Percentiles rank a stretch among this genome's conserved stretches.
phyloP scores from a whole-genome alignment of 805 yeast genomes.

The Pichia occidentalis region DNA sequence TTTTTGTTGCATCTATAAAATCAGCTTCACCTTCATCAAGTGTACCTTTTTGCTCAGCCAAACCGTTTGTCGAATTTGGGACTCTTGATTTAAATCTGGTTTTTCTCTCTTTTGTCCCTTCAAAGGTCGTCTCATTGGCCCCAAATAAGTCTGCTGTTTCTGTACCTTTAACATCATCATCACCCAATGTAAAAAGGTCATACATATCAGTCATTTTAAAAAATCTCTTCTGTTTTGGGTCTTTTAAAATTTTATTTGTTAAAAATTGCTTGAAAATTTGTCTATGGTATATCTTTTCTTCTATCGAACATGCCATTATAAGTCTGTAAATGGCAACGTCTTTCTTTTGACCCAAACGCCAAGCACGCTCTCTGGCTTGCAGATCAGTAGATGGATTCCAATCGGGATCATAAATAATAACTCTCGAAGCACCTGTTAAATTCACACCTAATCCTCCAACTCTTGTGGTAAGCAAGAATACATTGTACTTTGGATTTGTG shows the following conservation, averaged over 20 bases:
- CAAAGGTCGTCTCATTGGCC: constrained; percentile 37
- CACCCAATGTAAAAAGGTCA: constrained; percentile 82
- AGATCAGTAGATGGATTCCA: constrained; percentile 98
- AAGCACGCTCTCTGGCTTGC: constrained; percentile 94
- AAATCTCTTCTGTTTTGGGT: constrained; percentile 89
- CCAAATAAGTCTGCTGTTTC: constrained; percentile 62
- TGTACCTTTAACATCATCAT: constrained; percentile 57
- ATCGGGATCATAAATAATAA: constrained; percentile 92
- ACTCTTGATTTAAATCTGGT: constrained; percentile 21
- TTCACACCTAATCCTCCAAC: constrained; percentile 97
- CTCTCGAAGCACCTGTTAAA: constrained; percentile 90
- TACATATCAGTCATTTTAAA: constrained; percentile 89
- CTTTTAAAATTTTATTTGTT: constrained; percentile 88
- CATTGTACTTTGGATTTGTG: constrained; percentile 43
- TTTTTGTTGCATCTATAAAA: constrained; percentile 52
- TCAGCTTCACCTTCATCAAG: constrained; percentile 58
- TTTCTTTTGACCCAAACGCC: constrained; percentile 92
- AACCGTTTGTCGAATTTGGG: constrained; percentile 9
- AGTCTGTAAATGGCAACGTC: constrained; percentile 87
- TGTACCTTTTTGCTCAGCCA: constrained; percentile 13
- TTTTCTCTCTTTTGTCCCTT: constrained; percentile 31
- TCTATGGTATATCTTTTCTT: constrained; percentile 93
- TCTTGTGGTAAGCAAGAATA: constrained; percentile 83
- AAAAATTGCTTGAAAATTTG: constrained; percentile 93
- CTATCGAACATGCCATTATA: constrained; percentile 93